Evolutionary conservation across 2,329 filamentous ascomycete genomes (phyloP).

Genomic region (Xylariaceae sp.): DNA sequence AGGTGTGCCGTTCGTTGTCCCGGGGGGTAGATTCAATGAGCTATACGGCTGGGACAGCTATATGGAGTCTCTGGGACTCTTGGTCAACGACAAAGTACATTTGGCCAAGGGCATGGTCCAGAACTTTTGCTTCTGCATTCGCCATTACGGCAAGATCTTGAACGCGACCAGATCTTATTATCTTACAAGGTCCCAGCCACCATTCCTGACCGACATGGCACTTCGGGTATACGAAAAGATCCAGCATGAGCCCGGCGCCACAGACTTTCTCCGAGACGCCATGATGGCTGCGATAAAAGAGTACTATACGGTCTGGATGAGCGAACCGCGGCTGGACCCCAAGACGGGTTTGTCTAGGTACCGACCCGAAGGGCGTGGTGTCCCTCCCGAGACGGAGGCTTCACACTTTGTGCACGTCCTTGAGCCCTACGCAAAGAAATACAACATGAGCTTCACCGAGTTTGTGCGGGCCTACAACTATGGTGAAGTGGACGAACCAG

Average conservation of each 20-base stretch:
- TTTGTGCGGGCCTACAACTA: constrained; percentile 88
- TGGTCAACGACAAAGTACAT: constrained; percentile 77
- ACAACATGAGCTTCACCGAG: constrained; percentile 71
- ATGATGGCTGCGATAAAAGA: constrained; percentile 94
- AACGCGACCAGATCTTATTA: constrained; percentile 98
- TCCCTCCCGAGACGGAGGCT: constrained; percentile 87
- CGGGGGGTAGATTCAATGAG: constrained; percentile 95
- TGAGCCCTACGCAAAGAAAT: constrained; percentile 73
- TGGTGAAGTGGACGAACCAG: constrained; percentile 68
- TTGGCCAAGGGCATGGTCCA: constrained; percentile 89
- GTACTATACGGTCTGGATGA: constrained; percentile 84
- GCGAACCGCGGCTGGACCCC: constrained; percentile 68
- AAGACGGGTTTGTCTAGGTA: constrained; percentile 78
- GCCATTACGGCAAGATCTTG: constrained; percentile 96
- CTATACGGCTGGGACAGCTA: constrained; percentile 99
- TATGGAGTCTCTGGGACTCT: constrained; percentile 88
- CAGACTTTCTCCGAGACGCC: constrained; percentile 72
- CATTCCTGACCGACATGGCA: constrained; percentile 96
- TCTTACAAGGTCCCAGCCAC: constrained; percentile 85
- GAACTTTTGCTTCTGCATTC: constrained; percentile 97
- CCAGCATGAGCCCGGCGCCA: constrained; percentile 70
- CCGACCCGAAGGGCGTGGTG: constrained; percentile 72
- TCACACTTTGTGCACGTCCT: constrained; percentile 80
- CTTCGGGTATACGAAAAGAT: constrained; percentile 90
- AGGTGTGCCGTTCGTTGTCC: constrained; percentile 92